Conservation (phyloP, 805 yeast species). For the Lipomyces spencermartinsiae region DNA sequence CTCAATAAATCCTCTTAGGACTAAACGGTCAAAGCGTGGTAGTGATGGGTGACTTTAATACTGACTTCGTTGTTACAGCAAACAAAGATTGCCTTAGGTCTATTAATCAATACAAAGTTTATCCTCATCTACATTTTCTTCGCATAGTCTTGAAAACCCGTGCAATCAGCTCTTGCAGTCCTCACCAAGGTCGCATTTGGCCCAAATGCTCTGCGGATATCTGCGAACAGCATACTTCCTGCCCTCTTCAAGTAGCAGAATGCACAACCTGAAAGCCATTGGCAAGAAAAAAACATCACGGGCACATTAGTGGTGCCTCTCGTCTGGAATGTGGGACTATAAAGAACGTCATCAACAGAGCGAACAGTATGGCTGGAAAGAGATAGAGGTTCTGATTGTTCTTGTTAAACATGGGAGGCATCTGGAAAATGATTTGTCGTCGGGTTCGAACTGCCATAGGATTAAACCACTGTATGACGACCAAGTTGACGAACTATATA, state of each 20-base stretch:
- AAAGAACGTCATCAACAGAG: conserved; percentile 51
- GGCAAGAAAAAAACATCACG: conserved; percentile 56
- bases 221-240: conserved; percentile 50
- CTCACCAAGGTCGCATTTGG: neutral
- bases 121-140: neutral
- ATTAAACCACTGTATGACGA: conserved; percentile 56
- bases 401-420: conserved; percentile 49
- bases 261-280: conserved; percentile 53
- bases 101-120: too few relatives aligned
- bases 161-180: neutral
- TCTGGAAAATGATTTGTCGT: conserved; percentile 52
- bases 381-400: conserved; percentile 39
- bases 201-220: conserved; percentile 47
- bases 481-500: conserved; percentile 56
- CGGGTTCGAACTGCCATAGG: conserved; percentile 53
- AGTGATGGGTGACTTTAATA: too few relatives aligned
- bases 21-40: too few relatives aligned
- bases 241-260: conserved; percentile 52
- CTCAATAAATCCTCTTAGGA: too few relatives aligned
- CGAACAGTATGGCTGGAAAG: conserved; percentile 49
- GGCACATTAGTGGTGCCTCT: conserved; percentile 51
- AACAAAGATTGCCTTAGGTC: too few relatives aligned
- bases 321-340: conserved; percentile 51
- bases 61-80: too few relatives aligned
- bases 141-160: neutral